These are phyloP conservation scores for Auxenochlorella pyrenoidosa DNA, from an alignment of 139 green algal genomes.

Conservation along the genomic window DNA sequence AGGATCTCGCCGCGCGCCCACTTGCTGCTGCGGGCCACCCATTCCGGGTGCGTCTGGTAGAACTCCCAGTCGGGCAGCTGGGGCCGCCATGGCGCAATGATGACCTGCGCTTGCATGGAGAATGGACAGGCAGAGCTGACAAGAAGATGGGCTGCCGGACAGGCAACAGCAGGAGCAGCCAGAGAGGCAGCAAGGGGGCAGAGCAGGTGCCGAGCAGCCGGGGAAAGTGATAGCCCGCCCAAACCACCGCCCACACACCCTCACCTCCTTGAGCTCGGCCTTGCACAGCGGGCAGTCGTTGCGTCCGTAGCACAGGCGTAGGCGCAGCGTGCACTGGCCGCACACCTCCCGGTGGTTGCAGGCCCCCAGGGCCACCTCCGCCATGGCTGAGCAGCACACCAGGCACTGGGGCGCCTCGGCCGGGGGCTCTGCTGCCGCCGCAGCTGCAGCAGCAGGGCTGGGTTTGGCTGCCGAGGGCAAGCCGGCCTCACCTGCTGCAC, in stretches of 20 bases:
- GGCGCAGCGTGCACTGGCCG: constrained; percentile 65
- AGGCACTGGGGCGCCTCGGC: constrained; percentile 47
- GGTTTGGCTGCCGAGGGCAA: neutral
- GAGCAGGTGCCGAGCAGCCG: neutral
- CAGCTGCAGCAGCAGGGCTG: neutral
- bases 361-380: constrained; percentile 46
- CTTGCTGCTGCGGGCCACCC: neutral
- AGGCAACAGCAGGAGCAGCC: neutral
- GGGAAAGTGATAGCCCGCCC: neutral
- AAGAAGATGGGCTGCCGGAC: too few species aligned
- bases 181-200: neutral
- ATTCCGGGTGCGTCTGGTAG: neutral
- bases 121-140: too few species aligned
- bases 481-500: neutral
- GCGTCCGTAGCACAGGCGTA: constrained; percentile 74
- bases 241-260: neutral
- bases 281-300: constrained; percentile 81
- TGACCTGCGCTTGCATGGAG: constrained; percentile 51
- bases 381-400: constrained; percentile 52
- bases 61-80: constrained; percentile 34
- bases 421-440: neutral
- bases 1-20: constrained; percentile 28
- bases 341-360: constrained; percentile 67
- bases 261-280: constrained; percentile 48
- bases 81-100: constrained; percentile 55